These are phyloP conservation scores for Saccharomycopsis sp. DNA, from an alignment of 805 yeast species.

Conservation along the genomic window DNA sequence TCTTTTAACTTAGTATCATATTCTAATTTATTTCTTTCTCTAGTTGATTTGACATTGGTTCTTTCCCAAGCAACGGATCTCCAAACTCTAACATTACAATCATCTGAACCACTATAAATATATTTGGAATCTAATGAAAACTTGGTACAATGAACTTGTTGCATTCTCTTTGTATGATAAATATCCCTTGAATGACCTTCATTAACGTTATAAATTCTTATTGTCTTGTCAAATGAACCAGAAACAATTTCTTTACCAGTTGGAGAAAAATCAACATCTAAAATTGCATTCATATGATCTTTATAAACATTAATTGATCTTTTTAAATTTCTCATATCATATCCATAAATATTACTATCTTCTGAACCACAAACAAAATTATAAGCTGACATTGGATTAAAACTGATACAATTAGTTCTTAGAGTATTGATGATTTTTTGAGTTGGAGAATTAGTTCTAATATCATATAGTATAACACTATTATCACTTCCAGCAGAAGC, in stretches of 20 bases:
- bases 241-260: slow-evolving; percentile 95
- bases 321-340: slow-evolving; percentile 92
- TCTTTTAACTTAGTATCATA: slow-evolving; percentile 89
- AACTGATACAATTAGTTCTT: slow-evolving; percentile 76
- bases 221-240: slow-evolving; percentile 90
- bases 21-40: slow-evolving; percentile 74
- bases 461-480: slow-evolving; percentile 80
- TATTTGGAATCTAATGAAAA: slow-evolving; percentile 86
- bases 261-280: slow-evolving; percentile 92
- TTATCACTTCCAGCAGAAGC: slow-evolving; percentile 91
- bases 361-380: slow-evolving; percentile 87
- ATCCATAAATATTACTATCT: slow-evolving; percentile 87
- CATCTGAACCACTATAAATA: slow-evolving; percentile 87
- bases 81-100: slow-evolving; percentile 93
- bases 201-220: slow-evolving; percentile 62
- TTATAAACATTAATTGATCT: slow-evolving; percentile 77
- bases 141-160: slow-evolving; percentile 74
- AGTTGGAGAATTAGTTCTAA: slow-evolving; percentile 82
- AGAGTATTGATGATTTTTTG: slow-evolving; percentile 79
- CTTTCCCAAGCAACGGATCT: slow-evolving; percentile 80
- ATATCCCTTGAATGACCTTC: slow-evolving; percentile 93
- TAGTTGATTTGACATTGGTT: slow-evolving; percentile 67
- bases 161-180: slow-evolving; percentile 97
- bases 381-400: slow-evolving; percentile 98
- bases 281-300: slow-evolving; percentile 92